A percentile compares a stretch with the other conserved stretches of the same genome.
Conservation (phyloP, 192 early-diverging fungal species). For the Coemansia sp. region DNA sequence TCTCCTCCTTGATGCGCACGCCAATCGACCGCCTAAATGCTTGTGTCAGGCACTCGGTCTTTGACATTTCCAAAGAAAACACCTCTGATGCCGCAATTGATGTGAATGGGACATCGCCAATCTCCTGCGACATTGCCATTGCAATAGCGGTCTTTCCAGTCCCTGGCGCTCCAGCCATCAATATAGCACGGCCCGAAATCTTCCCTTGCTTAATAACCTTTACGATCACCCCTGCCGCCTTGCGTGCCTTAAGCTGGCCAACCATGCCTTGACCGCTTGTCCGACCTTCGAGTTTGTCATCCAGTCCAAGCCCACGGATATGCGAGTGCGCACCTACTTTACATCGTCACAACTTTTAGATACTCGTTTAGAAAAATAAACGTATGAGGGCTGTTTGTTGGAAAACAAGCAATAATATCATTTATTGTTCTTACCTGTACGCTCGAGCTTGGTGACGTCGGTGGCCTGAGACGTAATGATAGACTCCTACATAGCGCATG, state of each 20-base stretch:
- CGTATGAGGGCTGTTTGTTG: too few species aligned
- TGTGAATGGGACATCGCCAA: conserved; percentile 98
- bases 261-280: conserved; percentile 94
- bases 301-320: conserved; percentile 93
- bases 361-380: background rate
- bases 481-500: conserved; percentile 36
- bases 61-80: conserved; percentile 98
- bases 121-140: conserved; percentile 96
- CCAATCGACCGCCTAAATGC: conserved; percentile 97
- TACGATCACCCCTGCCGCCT: conserved; percentile 94
- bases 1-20: conserved; percentile 97
- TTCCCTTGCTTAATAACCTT: conserved; percentile 98
- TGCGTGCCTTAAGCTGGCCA: conserved; percentile 91
- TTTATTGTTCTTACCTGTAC: conserved; percentile 37
- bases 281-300: conserved; percentile 90
- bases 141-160: conserved; percentile 99
- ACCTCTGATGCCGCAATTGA: conserved; percentile 97
- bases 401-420: too few species aligned
- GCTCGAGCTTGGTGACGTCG: conserved; percentile 55
- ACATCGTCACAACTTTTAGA: background rate
- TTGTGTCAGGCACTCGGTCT: conserved; percentile 97
- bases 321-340: conserved; percentile 92
- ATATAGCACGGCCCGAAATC: conserved; percentile 93
- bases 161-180: conserved; percentile 98
- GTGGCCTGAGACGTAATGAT: conserved; percentile 50